These are phyloP conservation scores for Pseudonitzschia multistriata DNA, from an alignment of 108 stramenopile genomes.

Conservation along the genomic window DNA sequence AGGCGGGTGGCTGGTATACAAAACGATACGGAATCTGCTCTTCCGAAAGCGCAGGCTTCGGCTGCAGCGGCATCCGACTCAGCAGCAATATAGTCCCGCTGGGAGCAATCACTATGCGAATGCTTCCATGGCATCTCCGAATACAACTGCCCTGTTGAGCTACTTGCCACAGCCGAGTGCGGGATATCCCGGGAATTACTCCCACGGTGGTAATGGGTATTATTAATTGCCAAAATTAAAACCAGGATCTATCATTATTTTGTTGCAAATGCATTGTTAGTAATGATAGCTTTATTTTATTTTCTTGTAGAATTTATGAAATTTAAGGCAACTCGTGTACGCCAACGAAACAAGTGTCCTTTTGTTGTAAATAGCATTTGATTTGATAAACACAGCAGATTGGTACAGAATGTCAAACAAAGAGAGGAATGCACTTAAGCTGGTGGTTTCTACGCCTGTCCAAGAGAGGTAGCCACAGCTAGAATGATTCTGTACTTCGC, in stretches of 20 bases:
- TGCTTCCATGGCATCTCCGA: not conserved
- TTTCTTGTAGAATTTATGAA: no score
- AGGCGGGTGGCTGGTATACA: conserved; percentile 54
- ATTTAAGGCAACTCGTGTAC: no score
- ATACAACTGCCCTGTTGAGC: not conserved
- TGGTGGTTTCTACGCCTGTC: not conserved
- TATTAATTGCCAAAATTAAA: not conserved
- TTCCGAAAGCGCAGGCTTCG: conserved; percentile 8
- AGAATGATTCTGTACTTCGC: not conserved
- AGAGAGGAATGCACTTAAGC: not conserved
- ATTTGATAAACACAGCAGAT: not conserved
- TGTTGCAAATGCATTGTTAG: not conserved
- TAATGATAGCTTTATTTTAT: no score
- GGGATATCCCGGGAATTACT: not conserved
- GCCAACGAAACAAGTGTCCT: not conserved
- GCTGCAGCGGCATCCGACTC: not conserved
- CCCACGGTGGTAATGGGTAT: not conserved
- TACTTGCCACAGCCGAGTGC: not conserved
- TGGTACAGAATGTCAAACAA: not conserved
- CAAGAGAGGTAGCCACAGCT: conserved; percentile 3
- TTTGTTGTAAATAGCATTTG: not conserved
- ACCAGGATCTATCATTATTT: not conserved
- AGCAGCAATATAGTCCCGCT: not conserved
- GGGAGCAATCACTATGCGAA: not conserved
- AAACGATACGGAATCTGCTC: conserved; percentile 44